phyloP scores from a whole-genome alignment of 129 eudicot genomes.

The Helianthus annuus region HanXRQr2.0-SUNRISE NC_035442.2:174979997-174980496 shows the following conservation, averaged over 20 bases:
- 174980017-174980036: slow-evolving; percentile 90
- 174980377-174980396: too few species aligned
- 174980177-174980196: slow-evolving; percentile 17
- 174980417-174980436: too few species aligned
- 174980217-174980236: background rate
- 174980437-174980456: too few species aligned
- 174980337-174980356: background rate
- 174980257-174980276: background rate
- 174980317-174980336: background rate
- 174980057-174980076: slow-evolving; percentile 24
- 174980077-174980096: slow-evolving; percentile 9
- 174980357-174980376: background rate
- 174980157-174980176: slow-evolving; percentile 3
- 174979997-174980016: slow-evolving; percentile 83
- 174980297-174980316: background rate
- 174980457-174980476: too few species aligned
- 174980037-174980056: slow-evolving; percentile 95
- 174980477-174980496: too few species aligned
- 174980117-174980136: slow-evolving; percentile 20
- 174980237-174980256: background rate
- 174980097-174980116: slow-evolving; percentile 15
- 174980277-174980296: background rate
- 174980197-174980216: background rate
- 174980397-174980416: too few species aligned
- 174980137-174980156: slow-evolving; percentile 30